Percentiles rank a stretch among this genome's conserved stretches.
phyloP scores from a whole-genome alignment of 495 filamentous ascomycete species.

The Aspergillus saccharolyticus region DNA sequence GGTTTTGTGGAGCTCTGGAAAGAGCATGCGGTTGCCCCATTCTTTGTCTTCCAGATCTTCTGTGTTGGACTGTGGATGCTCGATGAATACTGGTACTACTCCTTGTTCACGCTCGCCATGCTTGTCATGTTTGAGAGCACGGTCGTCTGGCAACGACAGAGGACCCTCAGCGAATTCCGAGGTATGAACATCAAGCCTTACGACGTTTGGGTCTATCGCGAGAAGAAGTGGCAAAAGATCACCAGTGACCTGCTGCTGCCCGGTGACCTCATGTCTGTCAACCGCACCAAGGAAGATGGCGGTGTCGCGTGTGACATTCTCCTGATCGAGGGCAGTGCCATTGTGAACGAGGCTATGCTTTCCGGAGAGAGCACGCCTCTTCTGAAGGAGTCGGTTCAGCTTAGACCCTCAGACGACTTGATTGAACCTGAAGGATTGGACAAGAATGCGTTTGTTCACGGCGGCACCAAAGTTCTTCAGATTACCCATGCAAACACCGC shows the following conservation, averaged over 20 bases:
- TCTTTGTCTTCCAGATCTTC: slow-evolving; percentile 99
- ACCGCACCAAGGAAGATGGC: slow-evolving; percentile 92
- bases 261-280: slow-evolving; percentile 93
- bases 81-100: slow-evolving; percentile 99
- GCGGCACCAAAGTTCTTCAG: slow-evolving; percentile 96
- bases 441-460: slow-evolving; percentile 94
- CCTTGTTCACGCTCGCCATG: slow-evolving; percentile 97
- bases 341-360: slow-evolving; percentile 99
- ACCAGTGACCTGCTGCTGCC: slow-evolving; percentile 92
- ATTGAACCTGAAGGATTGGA: slow-evolving; percentile 90
- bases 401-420: slow-evolving; percentile 75
- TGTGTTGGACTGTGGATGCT: slow-evolving; percentile 98
- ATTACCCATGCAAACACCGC: slow-evolving; percentile 75
- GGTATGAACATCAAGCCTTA: slow-evolving; percentile 99
- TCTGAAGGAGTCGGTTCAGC: slow-evolving; percentile 91
- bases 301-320: slow-evolving; percentile 98
- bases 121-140: slow-evolving; percentile 96
- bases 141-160: slow-evolving; percentile 97
- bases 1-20: slow-evolving; percentile 94
- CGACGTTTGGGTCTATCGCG: slow-evolving; percentile 81
- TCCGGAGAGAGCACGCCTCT: slow-evolving; percentile 97
- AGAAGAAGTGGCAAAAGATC: slow-evolving; percentile 81
- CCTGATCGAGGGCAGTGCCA: slow-evolving; percentile 87
- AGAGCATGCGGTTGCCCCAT: slow-evolving; percentile 96
- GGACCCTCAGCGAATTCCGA: slow-evolving; percentile 94